Base-by-base conservation (phyloP, 352 stramenopile genomes). In the Phytophthora europaea region DNA sequence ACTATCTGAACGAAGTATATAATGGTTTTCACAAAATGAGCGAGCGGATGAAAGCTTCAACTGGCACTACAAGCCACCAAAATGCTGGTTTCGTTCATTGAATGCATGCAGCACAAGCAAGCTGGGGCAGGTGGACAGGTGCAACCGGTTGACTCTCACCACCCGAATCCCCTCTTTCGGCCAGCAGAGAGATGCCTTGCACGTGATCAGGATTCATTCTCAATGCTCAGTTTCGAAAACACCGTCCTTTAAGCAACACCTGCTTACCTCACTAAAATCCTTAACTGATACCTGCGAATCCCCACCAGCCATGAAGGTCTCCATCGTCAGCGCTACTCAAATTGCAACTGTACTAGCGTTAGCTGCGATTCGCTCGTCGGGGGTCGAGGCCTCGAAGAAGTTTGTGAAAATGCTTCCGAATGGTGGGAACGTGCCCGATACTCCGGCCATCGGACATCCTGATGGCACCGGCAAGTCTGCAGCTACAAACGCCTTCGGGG, bases 401-500 rank as follows among this genome's bases (percentile, higher is more conserved):
- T 84, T 76, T 58, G 71, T 81, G 4, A 22, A 50, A 13, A 62
- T 43, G 7, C 12, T 75, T 16, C 68, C 68, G 16, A 75, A 75
- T 34, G 68, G 68, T 26, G 68, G 61, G 16, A 71, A 75, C 48
- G 68, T 75, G 12, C 61, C 61, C 12, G 61, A 65, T 38, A 70
- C 77, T 2, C 45, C 54, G 0, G 75, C 71, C 6, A 54, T 81
- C 26, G 75, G 75, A 10, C 75, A 81, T 50, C 22, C 61, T 23
- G 52, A 61, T 15, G 75, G 75, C 23, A 73, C 65, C 6, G 74
- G 74, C 28, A 48, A 55, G 4, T 31, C 18, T 4, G 31, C 33
- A 6, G 20, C 57, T 50, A 68, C 61, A 22, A 91, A 90, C 51
- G 33, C 65, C 12, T 78, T 78, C 31, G 70, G 70, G 18, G 34